Evolutionary conservation across 306 rosid species (phyloP), one percentile per base, ranked within the genome.

Genomic region (Malus asiatica): DNA sequence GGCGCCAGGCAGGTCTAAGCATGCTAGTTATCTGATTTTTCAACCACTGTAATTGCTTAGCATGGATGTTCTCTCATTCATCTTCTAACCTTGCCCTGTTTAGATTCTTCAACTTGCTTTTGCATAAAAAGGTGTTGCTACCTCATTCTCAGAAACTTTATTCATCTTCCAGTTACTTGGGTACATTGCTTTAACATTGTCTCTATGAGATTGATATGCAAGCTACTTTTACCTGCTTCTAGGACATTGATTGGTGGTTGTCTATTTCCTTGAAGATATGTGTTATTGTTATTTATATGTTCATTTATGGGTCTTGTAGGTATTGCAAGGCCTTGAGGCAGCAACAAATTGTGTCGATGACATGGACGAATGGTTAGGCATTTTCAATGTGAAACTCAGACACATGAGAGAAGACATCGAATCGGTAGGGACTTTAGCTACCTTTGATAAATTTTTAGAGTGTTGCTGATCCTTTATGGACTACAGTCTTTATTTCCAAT

Each of bases 391-490:
- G 79, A 95, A 95, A 83, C 91, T 95, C 66, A 85, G 97, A 77
- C 99, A 95, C 92, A 95, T 95, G 99, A 92, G 99, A 79, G 99
- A 95, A 85, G 99, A 95, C 89, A 92, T 95, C 65, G 97, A 92
- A 79, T 95, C 97, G 76, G 99, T 95, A 89, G 69, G 87, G 78
- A 64, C 58, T 66, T 42, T 52, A 72, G 68, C 67, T 78, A 72
- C 68, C 70, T 76, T 74, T 60, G 46, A 69, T 70, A 4, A 66
- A 1, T 30, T 60, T 25, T 73, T 51, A 63, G 71, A 13, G 52
- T 45, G 80, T 30, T 60, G 40, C 51, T 65, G 63, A 69, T 79
- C 68, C 72, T 82, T 51, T 84, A 70, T 69, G 46, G 75, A 57
- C 48, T 65, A 30, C 76, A 64, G 1, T 15, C 38, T 45, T 81